These are phyloP conservation scores for Monosporozyma aerobia DNA, from an alignment of 805 yeast species.

Conservation along the genomic window DNA sequence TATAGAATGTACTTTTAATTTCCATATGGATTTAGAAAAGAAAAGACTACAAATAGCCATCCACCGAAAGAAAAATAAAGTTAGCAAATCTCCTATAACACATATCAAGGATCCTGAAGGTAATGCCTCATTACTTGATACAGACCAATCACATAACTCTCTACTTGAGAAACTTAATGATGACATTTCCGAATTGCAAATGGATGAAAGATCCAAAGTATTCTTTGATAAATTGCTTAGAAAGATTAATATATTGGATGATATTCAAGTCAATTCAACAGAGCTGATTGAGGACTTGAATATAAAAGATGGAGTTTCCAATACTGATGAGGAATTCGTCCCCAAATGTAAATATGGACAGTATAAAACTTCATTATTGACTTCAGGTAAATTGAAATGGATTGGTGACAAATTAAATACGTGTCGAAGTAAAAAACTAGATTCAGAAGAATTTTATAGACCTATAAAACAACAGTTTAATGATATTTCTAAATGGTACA, in stretches of 20 bases:
- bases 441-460: constrained; percentile 2
- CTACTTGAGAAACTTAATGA: not conserved
- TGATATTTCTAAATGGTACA: constrained; percentile 12
- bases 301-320: constrained; percentile 2
- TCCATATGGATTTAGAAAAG: constrained; percentile 11
- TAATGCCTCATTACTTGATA: not conserved
- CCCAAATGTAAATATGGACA: constrained; percentile 7
- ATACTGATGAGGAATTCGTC: constrained; percentile 3
- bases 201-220: not conserved
- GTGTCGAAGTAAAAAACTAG: not conserved
- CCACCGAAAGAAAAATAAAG: not conserved
- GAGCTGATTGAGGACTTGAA: not conserved
- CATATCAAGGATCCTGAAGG: not conserved
- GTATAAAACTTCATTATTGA: constrained; percentile 9
- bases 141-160: not conserved
- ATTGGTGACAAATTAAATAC: constrained; percentile 1
- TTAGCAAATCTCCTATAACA: not conserved
- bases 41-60: not conserved
- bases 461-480: constrained; percentile 8
- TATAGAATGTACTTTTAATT: constrained; percentile 14
- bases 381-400: constrained; percentile 10
- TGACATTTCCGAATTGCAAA: not conserved
- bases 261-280: constrained; percentile 6
- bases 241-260: constrained; percentile 9
- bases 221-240: constrained; percentile 8